Evolutionary conservation across 2,329 filamentous ascomycete species (phyloP).

Genomic region (Coniella vitis): DNA sequence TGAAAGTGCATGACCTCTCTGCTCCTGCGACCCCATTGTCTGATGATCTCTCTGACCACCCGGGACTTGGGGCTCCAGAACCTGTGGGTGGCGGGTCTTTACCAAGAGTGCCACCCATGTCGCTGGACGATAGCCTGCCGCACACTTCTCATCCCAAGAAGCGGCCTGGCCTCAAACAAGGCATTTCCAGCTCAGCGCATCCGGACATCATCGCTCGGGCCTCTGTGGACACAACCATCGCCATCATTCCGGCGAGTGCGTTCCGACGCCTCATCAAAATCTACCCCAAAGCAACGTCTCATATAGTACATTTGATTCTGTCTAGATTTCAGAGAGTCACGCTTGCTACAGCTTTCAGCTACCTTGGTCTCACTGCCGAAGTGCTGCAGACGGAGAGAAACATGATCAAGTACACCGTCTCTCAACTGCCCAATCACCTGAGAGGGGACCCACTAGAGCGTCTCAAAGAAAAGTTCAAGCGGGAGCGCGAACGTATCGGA

Average conservation of each 20-base stretch:
- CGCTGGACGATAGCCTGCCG: slow-evolving; percentile 47
- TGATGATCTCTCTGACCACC: slow-evolving; percentile 22
- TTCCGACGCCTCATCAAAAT: slow-evolving; percentile 88
- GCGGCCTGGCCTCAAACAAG: slow-evolving; percentile 38
- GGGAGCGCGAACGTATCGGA: slow-evolving; percentile 75
- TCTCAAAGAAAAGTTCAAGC: slow-evolving; percentile 86
- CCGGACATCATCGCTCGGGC: slow-evolving; percentile 96
- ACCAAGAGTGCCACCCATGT: slow-evolving; percentile 66
- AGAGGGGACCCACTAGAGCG: slow-evolving; percentile 75
- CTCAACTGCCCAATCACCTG: slow-evolving; percentile 85
- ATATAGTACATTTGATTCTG: slow-evolving; percentile 95
- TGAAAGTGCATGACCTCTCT: slow-evolving; percentile 25
- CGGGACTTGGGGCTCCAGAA: slow-evolving; percentile 21
- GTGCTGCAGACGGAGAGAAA: slow-evolving; percentile 87
- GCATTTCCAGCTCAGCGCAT: slow-evolving; percentile 69
- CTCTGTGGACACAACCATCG: slow-evolving; percentile 94
- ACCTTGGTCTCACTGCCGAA: slow-evolving; percentile 85
- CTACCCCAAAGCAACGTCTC: slow-evolving; percentile 91
- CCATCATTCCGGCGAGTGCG: slow-evolving; percentile 93
- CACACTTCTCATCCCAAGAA: slow-evolving; percentile 21
- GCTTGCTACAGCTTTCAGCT: slow-evolving; percentile 87
- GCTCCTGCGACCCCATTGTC: slow-evolving; percentile 34
- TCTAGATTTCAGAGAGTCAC: slow-evolving; percentile 93
- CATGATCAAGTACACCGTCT: slow-evolving; percentile 88
- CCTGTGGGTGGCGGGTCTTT: slow-evolving; percentile 32